Evolutionary conservation across 169 alveolate genomes (phyloP), one percentile per base, ranked within the genome.

Genomic region (Neospora caninum): DNA sequence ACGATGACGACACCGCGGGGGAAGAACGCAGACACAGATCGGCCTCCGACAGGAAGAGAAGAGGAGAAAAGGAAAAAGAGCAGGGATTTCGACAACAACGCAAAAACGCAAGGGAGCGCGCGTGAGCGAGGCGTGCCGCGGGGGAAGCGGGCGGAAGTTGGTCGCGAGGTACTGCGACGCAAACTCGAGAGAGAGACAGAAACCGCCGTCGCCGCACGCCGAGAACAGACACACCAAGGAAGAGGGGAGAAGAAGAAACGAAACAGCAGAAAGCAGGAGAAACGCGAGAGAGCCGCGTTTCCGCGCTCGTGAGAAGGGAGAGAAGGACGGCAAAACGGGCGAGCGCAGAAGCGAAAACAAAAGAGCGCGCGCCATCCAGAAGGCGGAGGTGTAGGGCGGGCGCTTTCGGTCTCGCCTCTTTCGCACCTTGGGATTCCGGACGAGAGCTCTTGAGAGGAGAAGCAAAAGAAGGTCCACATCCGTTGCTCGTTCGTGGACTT

Each of bases 401-500:
- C 70, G 70, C 70, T 58, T 25, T 18, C 16, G 25, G 31, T 58
- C 31, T 18, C 70, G 25, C 31, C 70, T 58, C 70, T 58, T 58
- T 25, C 25, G 16, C 54, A 93, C 95, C 42, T 54, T n/a, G 41
- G 87, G 93, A 36, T 53, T 87, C 36, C 41, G 70, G 29, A 29
- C 64, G 67, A 93, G 93, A 10, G 95, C 87, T 80, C 88, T 73
- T 20, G 95, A 91, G 43, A 93, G 95, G 80, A 93, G 86, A 0
- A 93, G 93, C 49, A 93, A 84, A 36, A 99, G 97, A 43, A 99
- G 99, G 97, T 99, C 99, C 13, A 99, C 99, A 93, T 98, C 99
- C 67, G 99, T 96, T 67, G 99, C 98, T 95, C 99, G 97, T 96
- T 99, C 99, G 96, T 99, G 99, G 38, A 99, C 99, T 93, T 99